Base-by-base conservation (phyloP, 257 asterid genomes). In the Striga asiatica region DNA sequence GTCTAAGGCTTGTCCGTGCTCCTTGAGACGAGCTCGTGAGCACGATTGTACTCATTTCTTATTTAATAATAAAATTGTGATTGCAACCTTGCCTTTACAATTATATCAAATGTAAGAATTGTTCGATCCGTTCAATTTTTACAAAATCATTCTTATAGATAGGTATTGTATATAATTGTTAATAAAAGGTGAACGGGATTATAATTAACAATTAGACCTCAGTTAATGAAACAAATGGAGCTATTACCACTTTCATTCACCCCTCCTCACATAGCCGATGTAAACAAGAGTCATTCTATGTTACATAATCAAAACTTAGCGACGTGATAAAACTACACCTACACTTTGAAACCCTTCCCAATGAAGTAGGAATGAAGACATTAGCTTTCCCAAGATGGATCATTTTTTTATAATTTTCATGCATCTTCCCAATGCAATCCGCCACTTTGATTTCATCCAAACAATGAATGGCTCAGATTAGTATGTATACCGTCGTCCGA, bases 291-390 rank as follows among this genome's bases (percentile, higher is more conserved):
- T 74, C 64, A 14, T 46, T 46, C 76, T 74, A 82, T 70, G 84
- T 78, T 68, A 77, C 85, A 72, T 65, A 69, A 66, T 62, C 81
- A 75, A 82, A 79, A 77, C 62, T 79, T 72, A 67, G 60, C 55
- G 65, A 67, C 57, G 49, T 54, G 67, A n/a, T n/a, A n/a, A 69
- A 68, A 70, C 69, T 61, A 58, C 41, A 68, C 60, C 78, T 48
- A 46, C 51, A 62, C 74, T 75, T 51, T n/a, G 25, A 50, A 50
- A 50, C 69, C 64, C 54, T 3, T 70, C 70, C 74, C 8, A 61
- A 63, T 16, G n/a, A 41, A 5, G 23, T 19, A 18, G 25, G 24
- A 56, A 25, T 71, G 60, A 68, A 55, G 32, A 58, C n/a, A n/a
- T n/a, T n/a, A 42, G 50, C 65, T n/a, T n/a, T n/a, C n/a, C n/a